phyloP scores from a whole-genome alignment of 352 stramenopile genomes.

The Globisporangium lucens region DNA sequence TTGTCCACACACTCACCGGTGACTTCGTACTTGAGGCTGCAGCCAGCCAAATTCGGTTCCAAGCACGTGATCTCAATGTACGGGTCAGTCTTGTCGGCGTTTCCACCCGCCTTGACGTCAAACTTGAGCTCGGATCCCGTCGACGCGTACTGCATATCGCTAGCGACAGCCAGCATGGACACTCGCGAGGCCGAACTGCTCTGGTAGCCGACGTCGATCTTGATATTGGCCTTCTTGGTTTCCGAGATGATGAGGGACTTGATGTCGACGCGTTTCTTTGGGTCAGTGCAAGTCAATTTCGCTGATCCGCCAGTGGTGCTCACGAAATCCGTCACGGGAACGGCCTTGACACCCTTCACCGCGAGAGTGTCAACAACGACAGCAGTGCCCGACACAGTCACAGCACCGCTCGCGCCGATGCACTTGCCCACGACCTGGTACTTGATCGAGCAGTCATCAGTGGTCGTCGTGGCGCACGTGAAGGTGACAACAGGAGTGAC shows the following conservation, averaged over 20 bases:
- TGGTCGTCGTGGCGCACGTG: neutral
- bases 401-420: neutral
- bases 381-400: neutral
- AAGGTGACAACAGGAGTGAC: neutral
- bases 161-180: neutral
- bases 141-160: neutral
- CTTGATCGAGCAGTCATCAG: neutral
- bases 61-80: neutral
- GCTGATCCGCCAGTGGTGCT: too few relatives aligned
- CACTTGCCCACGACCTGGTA: constrained; percentile 3
- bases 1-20: neutral
- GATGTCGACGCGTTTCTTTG: neutral
- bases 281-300: neutral
- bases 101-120: neutral
- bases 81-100: neutral
- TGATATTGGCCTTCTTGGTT: neutral
- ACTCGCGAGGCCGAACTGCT: neutral
- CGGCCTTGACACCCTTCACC: neutral
- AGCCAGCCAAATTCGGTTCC: neutral
- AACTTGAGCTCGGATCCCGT: neutral
- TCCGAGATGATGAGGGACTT: neutral
- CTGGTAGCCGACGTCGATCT: neutral
- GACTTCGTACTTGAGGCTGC: neutral
- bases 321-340: neutral
- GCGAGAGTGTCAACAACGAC: too few relatives aligned